Percentiles rank a stretch among this genome's conserved stretches.
These are phyloP conservation scores for Cyberlindnera xishuangbannaensis DNA, from an alignment of 805 yeast species.

Conservation along the genomic window DNA sequence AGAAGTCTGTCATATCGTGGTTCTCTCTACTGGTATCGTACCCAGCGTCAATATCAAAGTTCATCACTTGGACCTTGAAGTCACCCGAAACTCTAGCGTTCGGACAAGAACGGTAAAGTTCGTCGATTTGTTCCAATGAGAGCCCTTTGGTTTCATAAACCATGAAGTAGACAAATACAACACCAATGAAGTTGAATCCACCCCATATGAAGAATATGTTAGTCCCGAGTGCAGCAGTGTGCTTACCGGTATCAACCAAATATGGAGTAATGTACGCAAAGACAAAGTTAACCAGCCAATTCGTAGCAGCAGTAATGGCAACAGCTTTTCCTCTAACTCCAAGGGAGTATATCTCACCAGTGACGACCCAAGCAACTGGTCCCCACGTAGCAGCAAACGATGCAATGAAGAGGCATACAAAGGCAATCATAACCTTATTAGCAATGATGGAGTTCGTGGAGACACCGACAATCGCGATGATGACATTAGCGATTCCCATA, in stretches of 20 bases:
- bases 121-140: conserved; percentile 77
- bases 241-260: conserved; percentile 59
- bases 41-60: conserved; percentile 3
- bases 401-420: conserved; percentile 69
- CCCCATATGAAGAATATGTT: conserved; percentile 82
- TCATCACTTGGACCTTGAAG: conserved; percentile 28
- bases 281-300: conserved; percentile 73
- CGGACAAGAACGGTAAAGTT: conserved; percentile 56
- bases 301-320: conserved; percentile 68
- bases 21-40: conserved; percentile 1
- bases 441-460: conserved; percentile 41
- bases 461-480: conserved; percentile 63
- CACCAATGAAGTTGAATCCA: conserved; percentile 53
- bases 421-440: conserved; percentile 50
- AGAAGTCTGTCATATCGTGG: conserved; percentile 1
- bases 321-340: conserved; percentile 75
- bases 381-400: conserved; percentile 83
- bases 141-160: conserved; percentile 80
- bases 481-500: conserved; percentile 62
- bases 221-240: conserved; percentile 64
- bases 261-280: conserved; percentile 76
- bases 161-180: conserved; percentile 54
- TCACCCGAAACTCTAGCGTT: conserved; percentile 45
- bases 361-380: conserved; percentile 70
- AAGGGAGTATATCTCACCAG: conserved; percentile 61